A percentile compares a stretch with the other conserved stretches of the same genome.
phyloP scores from a whole-genome alignment of 176 grass and related monocot species.

The Musa troglodytarum region DNA sequence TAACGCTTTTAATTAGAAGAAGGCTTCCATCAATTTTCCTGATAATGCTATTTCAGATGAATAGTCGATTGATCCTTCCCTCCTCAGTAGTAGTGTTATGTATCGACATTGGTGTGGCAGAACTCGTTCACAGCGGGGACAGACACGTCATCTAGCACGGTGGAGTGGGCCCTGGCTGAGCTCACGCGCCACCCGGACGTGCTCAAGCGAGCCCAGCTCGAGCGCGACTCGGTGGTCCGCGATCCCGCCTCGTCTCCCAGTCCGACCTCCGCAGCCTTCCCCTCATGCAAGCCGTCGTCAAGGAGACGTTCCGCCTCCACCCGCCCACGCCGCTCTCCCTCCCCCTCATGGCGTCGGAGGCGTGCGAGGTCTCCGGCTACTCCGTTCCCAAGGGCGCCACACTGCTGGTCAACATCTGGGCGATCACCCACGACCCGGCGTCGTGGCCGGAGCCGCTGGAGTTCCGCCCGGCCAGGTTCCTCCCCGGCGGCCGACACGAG shows the following conservation, averaged over 20 bases:
- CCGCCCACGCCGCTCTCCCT: conserved; percentile 66
- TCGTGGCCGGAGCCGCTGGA: conserved; percentile 33
- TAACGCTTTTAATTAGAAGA: no score
- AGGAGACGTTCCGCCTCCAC: conserved; percentile 57
- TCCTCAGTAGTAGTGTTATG: no score
- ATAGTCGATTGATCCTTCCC: no score
- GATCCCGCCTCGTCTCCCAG: conserved; percentile 32
- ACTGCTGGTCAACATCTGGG: conserved; percentile 58
- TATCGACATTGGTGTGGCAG: conserved; percentile 8
- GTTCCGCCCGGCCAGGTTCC: conserved; percentile 36
- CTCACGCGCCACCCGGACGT: conserved; percentile 36
- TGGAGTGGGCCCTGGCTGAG: conserved; percentile 59
- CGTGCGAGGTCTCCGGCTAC: conserved; percentile 49
- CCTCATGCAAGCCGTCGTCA: conserved; percentile 35
- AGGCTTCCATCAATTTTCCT: no score
- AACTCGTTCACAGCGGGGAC: conserved; percentile 58
- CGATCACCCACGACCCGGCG: conserved; percentile 41
- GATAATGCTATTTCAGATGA: no score
- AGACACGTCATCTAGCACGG: conserved; percentile 53
- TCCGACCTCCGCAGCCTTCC: conserved; percentile 47
- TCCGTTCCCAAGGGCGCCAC: conserved; percentile 28
- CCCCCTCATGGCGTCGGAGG: conserved; percentile 34
- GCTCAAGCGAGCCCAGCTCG: conserved; percentile 33
- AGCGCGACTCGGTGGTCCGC: conserved; percentile 45
- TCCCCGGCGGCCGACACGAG: conserved; percentile 24